Conservation (phyloP, 352 stramenopile genomes). For the Phytophthora sp. region DNA sequence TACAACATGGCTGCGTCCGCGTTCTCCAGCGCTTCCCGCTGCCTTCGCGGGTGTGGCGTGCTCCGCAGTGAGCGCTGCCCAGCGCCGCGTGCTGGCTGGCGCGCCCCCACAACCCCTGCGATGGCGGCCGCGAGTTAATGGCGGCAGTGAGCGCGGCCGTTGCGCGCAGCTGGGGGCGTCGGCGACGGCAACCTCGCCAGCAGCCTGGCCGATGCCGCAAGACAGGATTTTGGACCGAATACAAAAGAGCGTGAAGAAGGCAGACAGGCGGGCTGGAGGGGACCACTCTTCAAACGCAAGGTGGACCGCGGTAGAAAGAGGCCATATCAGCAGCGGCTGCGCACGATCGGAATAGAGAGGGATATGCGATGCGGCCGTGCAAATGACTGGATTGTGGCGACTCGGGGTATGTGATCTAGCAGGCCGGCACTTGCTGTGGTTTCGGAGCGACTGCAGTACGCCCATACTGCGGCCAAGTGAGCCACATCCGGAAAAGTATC, state of each 20-base stretch:
- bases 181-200: too few relatives aligned
- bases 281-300: constrained; percentile 27
- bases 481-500: constrained; percentile 17
- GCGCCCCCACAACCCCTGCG: too few relatives aligned
- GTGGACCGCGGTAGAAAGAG: constrained; percentile 1
- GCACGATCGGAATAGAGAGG: too few relatives aligned
- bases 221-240: not conserved
- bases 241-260: too few relatives aligned
- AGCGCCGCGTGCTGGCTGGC: too few relatives aligned
- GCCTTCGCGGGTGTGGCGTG: not conserved
- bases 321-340: too few relatives aligned
- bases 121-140: constrained; percentile 1
- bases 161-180: too few relatives aligned
- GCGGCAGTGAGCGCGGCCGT: not conserved
- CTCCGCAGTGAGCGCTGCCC: too few relatives aligned
- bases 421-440: not conserved
- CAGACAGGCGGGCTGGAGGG: too few relatives aligned
- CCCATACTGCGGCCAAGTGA: constrained; percentile 10
- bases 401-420: not conserved
- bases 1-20: not conserved
- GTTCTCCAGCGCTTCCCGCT: constrained; percentile 10
- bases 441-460: not conserved
- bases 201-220: too few relatives aligned
- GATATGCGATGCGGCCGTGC: too few relatives aligned
- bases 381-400: too few relatives aligned